phyloP scores from a whole-genome alignment of 2,329 filamentous ascomycete genomes.

The Samsoniella hepiali region DNA sequence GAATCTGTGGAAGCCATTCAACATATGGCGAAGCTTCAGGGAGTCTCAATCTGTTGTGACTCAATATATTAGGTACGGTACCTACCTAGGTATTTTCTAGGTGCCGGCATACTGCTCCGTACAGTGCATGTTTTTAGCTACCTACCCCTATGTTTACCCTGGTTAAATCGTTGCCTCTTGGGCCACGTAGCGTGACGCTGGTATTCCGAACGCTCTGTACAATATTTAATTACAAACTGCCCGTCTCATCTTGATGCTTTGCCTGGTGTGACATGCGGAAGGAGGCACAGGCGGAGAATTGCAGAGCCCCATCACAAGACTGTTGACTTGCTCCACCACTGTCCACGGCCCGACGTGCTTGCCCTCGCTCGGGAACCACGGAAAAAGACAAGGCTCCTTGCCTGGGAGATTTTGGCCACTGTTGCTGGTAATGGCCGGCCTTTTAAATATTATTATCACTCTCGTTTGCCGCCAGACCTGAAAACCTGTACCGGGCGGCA shows the following conservation, averaged over 20 bases:
- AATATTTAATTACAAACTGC: no score
- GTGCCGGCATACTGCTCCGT: no score
- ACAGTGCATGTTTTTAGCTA: no score
- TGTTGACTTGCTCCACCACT: constrained; percentile 7
- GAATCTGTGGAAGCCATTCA: no score
- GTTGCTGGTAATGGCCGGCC: background rate
- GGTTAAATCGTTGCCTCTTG: no score
- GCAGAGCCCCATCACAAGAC: constrained; percentile 9
- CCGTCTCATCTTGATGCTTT: background rate
- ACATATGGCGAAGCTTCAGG: no score
- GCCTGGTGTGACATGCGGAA: background rate
- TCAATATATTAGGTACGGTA: no score
- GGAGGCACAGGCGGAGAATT: background rate
- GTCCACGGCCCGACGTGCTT: background rate
- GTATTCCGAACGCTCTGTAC: no score
- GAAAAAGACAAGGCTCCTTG: constrained; percentile 2
- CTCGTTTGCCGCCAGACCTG: background rate
- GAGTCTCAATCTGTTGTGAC: no score
- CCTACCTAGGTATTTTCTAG: no score
- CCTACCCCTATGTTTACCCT: no score
- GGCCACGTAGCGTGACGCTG: no score
- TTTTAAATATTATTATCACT: background rate
- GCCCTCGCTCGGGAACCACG: constrained; percentile 2
- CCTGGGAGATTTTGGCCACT: constrained; percentile 2
- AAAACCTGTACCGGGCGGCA: constrained; percentile 10